Conservation (phyloP, 2,329 filamentous ascomycete species). For the Gyromitra esculenta region DNA sequence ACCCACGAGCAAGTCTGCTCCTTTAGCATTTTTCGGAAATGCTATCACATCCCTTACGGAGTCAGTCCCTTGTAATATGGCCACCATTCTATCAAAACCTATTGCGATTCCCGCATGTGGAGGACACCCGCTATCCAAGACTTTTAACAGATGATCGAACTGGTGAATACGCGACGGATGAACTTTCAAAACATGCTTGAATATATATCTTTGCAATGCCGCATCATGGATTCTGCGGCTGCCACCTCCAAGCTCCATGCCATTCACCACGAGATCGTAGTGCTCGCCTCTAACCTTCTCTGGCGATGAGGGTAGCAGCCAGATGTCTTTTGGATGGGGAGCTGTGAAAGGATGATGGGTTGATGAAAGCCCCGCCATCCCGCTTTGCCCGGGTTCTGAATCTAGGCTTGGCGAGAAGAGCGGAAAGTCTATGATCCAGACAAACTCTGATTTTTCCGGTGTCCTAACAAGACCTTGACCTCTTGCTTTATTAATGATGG, state of each 20-base stretch:
- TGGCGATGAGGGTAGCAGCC: constrained; percentile 77
- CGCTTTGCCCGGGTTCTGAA: constrained; percentile 79
- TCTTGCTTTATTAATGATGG: constrained; percentile 75
- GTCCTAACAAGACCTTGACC: constrained; percentile 68
- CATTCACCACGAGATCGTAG: constrained; percentile 96
- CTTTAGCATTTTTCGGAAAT: constrained; percentile 92
- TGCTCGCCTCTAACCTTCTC: constrained; percentile 81
- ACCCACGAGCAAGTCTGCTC: constrained; percentile 83
- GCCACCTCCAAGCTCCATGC: constrained; percentile 91
- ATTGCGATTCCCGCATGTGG: constrained; percentile 94
- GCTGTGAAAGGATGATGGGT: constrained; percentile 98
- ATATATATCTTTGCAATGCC: constrained; percentile 81
- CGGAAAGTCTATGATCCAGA: constrained; percentile 91
- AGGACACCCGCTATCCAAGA: constrained; percentile 84
- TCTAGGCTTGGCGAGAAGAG: constrained; percentile 81
- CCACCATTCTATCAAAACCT: constrained; percentile 87
- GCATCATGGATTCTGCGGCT: constrained; percentile 90
- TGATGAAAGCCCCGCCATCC: constrained; percentile 79
- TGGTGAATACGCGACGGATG: constrained; percentile 75
- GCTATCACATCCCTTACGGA: constrained; percentile 93
- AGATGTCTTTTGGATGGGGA: constrained; percentile 78
- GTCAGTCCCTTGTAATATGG: constrained; percentile 78
- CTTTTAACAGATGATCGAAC: constrained; percentile 85
- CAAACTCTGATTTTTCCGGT: constrained; percentile 69
- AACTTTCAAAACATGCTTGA: constrained; percentile 80